Conservation (phyloP, 768 basidiomycete genomes). For the Tremella fuciformis region DNA sequence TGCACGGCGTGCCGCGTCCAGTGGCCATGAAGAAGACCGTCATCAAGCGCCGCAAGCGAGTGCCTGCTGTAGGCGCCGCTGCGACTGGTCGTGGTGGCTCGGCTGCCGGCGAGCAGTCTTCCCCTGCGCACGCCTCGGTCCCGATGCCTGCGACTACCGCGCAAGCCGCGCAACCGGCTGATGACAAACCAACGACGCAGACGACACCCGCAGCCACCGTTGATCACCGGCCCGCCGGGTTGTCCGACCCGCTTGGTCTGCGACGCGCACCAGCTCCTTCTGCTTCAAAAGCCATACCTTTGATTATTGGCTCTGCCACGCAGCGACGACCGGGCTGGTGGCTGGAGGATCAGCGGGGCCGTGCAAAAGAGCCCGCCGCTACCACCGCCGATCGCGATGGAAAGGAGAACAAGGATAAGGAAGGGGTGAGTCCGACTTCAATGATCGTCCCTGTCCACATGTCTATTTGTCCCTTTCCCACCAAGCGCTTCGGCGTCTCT, state of each 20-base stretch:
- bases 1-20: conserved; percentile 93
- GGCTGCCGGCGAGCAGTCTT: conserved; percentile 16
- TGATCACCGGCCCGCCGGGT: background rate
- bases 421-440: conserved; percentile 8
- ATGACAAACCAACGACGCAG: background rate
- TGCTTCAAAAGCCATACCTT: no score
- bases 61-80: conserved; percentile 65
- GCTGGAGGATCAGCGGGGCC: background rate
- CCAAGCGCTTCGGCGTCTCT: background rate
- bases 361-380: background rate
- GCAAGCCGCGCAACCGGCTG: conserved; percentile 9
- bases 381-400: conserved; percentile 2
- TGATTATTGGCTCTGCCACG: background rate
- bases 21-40: conserved; percentile 99
- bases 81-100: conserved; percentile 24
- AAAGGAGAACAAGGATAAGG: conserved; percentile 11
- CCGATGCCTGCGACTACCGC: conserved; percentile 13
- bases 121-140: conserved; percentile 14
- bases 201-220: conserved; percentile 6
- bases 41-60: conserved; percentile 96
- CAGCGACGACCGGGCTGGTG: conserved; percentile 5
- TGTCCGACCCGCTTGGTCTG: background rate
- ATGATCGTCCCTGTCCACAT: no score
- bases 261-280: background rate
- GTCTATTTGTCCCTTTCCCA: background rate